A percentile compares a stretch with the other conserved stretches of the same genome.
These are phyloP conservation scores for Candida dubliniensis DNA, from an alignment of 1,139 yeast genomes.

Conservation along the genomic window DNA sequence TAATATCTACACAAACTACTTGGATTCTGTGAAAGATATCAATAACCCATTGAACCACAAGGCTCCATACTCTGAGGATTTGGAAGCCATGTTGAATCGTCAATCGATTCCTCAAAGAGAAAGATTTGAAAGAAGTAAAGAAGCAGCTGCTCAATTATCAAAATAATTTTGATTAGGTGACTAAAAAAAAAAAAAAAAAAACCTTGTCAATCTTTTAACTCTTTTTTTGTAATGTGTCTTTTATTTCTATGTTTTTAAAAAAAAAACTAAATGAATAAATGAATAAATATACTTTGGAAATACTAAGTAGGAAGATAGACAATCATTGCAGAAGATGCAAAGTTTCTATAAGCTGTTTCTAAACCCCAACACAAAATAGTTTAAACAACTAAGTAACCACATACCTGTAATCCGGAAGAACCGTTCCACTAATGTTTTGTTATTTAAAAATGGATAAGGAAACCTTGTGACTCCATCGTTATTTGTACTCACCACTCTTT, in stretches of 20 bases:
- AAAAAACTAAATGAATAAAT: constrained; percentile 1
- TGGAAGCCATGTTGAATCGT: constrained; percentile 57
- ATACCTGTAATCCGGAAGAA: constrained; percentile 9
- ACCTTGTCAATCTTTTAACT: not conserved
- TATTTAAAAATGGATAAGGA: constrained; percentile 24
- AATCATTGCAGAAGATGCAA: too few species aligned
- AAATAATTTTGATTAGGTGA: constrained; percentile 4
- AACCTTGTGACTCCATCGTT: constrained; percentile 14
- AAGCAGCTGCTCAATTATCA: constrained; percentile 25
- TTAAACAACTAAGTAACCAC: constrained; percentile 10
- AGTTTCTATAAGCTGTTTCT: constrained; percentile 5
- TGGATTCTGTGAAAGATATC: constrained; percentile 47
- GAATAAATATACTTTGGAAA: not conserved
- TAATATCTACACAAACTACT: constrained; percentile 80
- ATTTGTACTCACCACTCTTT: constrained; percentile 8
- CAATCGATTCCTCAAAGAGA: constrained; percentile 48
- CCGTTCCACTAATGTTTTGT: constrained; percentile 7
- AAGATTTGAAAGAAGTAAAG: constrained; percentile 45
- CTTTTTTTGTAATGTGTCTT: not conserved
- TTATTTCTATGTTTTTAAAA: not conserved
- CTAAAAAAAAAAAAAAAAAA: not conserved
- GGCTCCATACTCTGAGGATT: constrained; percentile 57
- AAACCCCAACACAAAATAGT: constrained; percentile 8
- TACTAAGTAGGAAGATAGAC: too few species aligned
- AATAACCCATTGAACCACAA: constrained; percentile 57